Conservation (phyloP, 2,329 filamentous ascomycete species). For the Aspergillus sojae region DNA sequence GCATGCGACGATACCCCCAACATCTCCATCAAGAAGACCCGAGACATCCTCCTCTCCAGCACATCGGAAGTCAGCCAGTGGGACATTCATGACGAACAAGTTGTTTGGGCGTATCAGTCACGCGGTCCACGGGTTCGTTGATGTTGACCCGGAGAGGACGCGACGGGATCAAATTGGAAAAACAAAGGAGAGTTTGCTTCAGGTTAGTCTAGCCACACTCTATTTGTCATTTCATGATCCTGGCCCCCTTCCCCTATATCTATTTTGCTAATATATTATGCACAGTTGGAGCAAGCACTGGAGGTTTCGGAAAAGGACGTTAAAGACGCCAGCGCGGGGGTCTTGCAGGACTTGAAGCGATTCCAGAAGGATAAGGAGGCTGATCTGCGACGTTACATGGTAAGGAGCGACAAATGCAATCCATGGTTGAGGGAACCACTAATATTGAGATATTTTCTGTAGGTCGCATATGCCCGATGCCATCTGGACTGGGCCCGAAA, state of each 20-base stretch:
- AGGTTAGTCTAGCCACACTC: slow-evolving; percentile 42
- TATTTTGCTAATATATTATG: slow-evolving; percentile 9
- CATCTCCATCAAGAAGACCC: slow-evolving; percentile 54
- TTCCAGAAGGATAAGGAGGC: slow-evolving; percentile 97
- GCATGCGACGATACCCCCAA: slow-evolving; percentile 72
- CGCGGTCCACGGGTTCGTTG: slow-evolving; percentile 92
- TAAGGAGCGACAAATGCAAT: slow-evolving; percentile 50
- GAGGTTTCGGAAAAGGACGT: slow-evolving; percentile 88
- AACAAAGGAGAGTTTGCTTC: slow-evolving; percentile 80
- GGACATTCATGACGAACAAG: slow-evolving; percentile 88
- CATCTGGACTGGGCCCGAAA: slow-evolving; percentile 95
- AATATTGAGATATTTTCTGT: slow-evolving; percentile 4
- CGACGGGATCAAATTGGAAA: slow-evolving; percentile 93
- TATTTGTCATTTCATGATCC: background rate
- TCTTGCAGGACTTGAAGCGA: slow-evolving; percentile 84
- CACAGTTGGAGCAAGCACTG: slow-evolving; percentile 85
- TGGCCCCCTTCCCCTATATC: background rate
- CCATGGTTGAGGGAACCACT: slow-evolving; percentile 12
- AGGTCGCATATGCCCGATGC: slow-evolving; percentile 90
- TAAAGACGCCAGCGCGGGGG: slow-evolving; percentile 84
- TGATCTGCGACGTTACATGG: slow-evolving; percentile 93
- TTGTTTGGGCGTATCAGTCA: slow-evolving; percentile 95
- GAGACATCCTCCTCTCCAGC: slow-evolving; percentile 41
- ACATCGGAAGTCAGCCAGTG: slow-evolving; percentile 80
- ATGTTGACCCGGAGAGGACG: slow-evolving; percentile 92